These are phyloP conservation scores for Calonectria multiphialidica DNA, from an alignment of 2,329 filamentous ascomycete species.

Conservation along the genomic window DNA sequence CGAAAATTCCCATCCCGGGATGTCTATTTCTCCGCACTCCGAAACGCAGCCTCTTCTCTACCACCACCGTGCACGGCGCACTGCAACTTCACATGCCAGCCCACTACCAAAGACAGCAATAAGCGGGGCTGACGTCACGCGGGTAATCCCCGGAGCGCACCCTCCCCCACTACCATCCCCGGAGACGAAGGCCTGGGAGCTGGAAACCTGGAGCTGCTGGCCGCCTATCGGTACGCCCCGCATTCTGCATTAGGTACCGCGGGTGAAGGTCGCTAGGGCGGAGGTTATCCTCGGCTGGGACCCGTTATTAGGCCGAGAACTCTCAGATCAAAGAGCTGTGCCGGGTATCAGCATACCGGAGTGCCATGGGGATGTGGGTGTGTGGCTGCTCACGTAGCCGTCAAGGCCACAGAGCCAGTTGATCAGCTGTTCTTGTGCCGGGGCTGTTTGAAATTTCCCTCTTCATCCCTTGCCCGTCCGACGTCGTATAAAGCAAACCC, in stretches of 20 bases:
- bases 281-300: constrained; percentile 32
- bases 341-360: constrained; percentile 12
- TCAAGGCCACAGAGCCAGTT: not conserved
- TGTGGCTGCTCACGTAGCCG: not conserved
- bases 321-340: constrained; percentile 9
- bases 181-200: not conserved
- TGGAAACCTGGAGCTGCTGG: not conserved
- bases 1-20: accelerated
- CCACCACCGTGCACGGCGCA: not conserved
- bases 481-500: not conserved
- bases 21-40: constrained; percentile 15
- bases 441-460: not conserved
- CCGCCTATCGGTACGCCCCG: constrained; percentile 18
- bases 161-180: not conserved
- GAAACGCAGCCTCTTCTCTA: not conserved
- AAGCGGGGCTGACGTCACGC: constrained; percentile 40
- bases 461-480: not conserved
- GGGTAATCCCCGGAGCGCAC: constrained; percentile 41
- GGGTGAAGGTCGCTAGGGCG: not conserved
- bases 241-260: constrained; percentile 22
- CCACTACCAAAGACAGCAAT: not conserved
- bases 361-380: not conserved
- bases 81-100: constrained; percentile 42
- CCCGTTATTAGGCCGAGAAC: constrained; percentile 20
- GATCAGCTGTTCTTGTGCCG: constrained; percentile 1